Evolutionary conservation across 257 asterid genomes (phyloP).

Genomic region (Galeopsis tetrahit): DNA sequence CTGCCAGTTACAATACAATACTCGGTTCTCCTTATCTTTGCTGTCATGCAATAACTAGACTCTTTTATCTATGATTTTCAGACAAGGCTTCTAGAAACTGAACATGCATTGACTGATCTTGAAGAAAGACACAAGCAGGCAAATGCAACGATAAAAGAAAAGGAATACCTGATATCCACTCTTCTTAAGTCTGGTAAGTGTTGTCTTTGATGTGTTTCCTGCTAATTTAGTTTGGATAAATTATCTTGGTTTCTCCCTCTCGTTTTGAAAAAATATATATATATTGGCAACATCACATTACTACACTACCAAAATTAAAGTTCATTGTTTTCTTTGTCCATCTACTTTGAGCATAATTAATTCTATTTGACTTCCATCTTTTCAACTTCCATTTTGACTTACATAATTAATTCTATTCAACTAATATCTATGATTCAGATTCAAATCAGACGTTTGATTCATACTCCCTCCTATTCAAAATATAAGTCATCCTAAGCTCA

Average conservation of each 20-base stretch:
- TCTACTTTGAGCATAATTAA: too few species aligned
- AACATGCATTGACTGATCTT: constrained; percentile 74
- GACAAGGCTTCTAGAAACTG: constrained; percentile 84
- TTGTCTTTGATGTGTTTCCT: background rate
- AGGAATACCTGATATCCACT: constrained; percentile 77
- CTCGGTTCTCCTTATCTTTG: constrained; percentile 18
- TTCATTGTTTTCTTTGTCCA: background rate
- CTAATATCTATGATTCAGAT: too few species aligned
- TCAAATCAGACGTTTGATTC: background rate
- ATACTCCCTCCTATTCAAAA: too few species aligned
- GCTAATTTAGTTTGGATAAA: background rate
- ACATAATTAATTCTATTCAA: too few species aligned
- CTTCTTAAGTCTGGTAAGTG: constrained; percentile 84
- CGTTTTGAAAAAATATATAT: background rate
- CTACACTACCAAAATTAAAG: background rate
- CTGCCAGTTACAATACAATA: background rate
- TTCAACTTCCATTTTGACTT: too few species aligned
- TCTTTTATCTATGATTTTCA: constrained; percentile 41
- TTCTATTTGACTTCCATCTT: too few species aligned
- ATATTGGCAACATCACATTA: background rate
- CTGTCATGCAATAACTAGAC: constrained; percentile 27
- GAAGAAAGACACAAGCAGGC: constrained; percentile 84
- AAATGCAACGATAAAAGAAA: constrained; percentile 78
- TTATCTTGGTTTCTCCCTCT: background rate
- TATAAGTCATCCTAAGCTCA: too few species aligned